Percentiles rank a stretch among this genome's conserved stretches.
phyloP scores from a whole-genome alignment of 768 basidiomycete species.

The Cystofilobasidium ferigula region DNA sequence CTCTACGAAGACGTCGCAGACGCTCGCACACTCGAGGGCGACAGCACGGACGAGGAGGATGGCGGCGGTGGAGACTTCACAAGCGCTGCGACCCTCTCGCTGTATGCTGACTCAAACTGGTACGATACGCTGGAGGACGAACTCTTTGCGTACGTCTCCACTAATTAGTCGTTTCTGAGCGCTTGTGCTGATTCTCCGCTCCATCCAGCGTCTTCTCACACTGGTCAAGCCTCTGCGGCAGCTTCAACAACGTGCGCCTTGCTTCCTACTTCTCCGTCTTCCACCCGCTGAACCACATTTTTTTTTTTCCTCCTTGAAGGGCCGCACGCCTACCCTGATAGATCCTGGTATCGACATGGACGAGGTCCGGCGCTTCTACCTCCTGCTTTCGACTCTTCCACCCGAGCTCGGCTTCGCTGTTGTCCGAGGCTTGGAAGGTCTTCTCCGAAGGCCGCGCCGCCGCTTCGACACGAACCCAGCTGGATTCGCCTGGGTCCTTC shows the following conservation, averaged over 20 bases:
- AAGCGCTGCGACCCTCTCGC: background rate
- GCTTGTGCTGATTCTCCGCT: background rate
- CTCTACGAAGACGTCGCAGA: slow-evolving; percentile 17
- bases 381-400: slow-evolving; percentile 4
- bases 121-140: background rate
- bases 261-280: background rate
- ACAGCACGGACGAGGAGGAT: slow-evolving; percentile 24
- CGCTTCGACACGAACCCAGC: slow-evolving; percentile 12
- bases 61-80: background rate
- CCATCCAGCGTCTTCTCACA: background rate
- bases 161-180: background rate
- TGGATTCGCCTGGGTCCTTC: slow-evolving; percentile 16
- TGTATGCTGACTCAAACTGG: background rate
- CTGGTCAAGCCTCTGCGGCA: slow-evolving; percentile 5
- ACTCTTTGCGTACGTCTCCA: background rate
- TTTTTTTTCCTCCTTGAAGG: background rate
- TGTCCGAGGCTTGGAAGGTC: slow-evolving; percentile 13
- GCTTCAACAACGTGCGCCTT: slow-evolving; percentile 13
- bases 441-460: slow-evolving; percentile 14
- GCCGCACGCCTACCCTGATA: background rate
- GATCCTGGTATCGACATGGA: slow-evolving; percentile 18
- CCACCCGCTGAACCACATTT: background rate
- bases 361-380: slow-evolving; percentile 17
- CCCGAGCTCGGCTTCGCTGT: slow-evolving; percentile 9
- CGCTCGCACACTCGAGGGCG: slow-evolving; percentile 23